Percentiles rank a stretch among this genome's conserved stretches.
These are phyloP conservation scores for Corrigiola litoralis DNA, from an alignment of 179 eudicot genomes.

Conservation along the genomic window DNA sequence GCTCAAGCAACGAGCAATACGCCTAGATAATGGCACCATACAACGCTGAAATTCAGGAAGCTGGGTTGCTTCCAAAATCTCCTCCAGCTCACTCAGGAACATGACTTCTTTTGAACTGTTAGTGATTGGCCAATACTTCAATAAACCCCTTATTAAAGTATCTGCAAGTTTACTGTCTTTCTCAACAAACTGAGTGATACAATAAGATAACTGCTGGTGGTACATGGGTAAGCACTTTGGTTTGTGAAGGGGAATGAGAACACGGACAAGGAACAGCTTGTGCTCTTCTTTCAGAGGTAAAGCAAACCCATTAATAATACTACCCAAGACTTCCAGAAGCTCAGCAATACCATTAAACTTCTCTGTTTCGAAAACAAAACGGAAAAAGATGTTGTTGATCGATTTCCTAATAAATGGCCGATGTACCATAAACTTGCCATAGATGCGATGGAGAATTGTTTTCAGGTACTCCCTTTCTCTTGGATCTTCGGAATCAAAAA, in stretches of 20 bases:
- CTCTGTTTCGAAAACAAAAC: conserved; percentile 53
- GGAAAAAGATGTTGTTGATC: conserved; percentile 53
- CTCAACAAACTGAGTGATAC: conserved; percentile 63
- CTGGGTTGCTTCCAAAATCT: conserved; percentile 61
- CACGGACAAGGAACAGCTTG: conserved; percentile 51
- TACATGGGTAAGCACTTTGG: conserved; percentile 54
- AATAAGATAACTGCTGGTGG: conserved; percentile 63
- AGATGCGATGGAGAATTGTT: conserved; percentile 60
- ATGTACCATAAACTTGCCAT: conserved; percentile 72
- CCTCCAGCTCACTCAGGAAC: conserved; percentile 63
- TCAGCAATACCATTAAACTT: conserved; percentile 65
- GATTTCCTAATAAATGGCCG: conserved; percentile 59
- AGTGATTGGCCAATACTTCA: conserved; percentile 69
- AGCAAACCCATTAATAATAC: conserved; percentile 65
- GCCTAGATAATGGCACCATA: conserved; percentile 52
- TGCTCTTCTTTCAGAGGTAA: conserved; percentile 68
- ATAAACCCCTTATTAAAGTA: conserved; percentile 48
- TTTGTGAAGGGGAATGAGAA: conserved; percentile 58
- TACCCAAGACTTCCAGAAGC: conserved; percentile 60
- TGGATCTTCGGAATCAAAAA: conserved; percentile 65
- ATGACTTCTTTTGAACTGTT: conserved; percentile 65
- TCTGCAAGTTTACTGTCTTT: conserved; percentile 70
- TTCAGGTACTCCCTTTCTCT: conserved; percentile 61
- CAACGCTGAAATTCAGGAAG: conserved; percentile 60
- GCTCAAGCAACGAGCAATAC: conserved; percentile 43